Base-by-base conservation (phyloP, 768 basidiomycete species). In the Termitomyces sp. region DNA sequence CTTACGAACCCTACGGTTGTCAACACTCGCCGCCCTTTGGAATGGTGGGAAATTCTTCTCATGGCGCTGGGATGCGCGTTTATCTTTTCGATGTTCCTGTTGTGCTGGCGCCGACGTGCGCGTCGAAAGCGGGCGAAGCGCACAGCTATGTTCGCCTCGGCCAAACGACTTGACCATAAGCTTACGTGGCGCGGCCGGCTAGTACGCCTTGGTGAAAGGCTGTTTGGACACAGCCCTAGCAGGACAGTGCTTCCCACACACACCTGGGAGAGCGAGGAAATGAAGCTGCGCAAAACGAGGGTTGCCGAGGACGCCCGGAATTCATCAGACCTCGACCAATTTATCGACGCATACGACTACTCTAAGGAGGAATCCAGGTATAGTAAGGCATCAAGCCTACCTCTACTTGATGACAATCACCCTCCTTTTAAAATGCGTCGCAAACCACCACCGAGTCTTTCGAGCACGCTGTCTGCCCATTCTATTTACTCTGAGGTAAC, bases 11-110 rank as follows among this genome's bases (percentile, higher is more conserved):
- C 89, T 0, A 81, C 79, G 2, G 61, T 66, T 6, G 67, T 72
- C 39, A 53, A 46, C 33, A 44, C 33, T 20, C 71, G 68, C 22
- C 77, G 75, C 32, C 66, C 78, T 24, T 75, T 92, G 9, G 75
- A 77, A 61, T 93, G 92, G 91, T 93, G 91, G 91, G 80, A 94
- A 75, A 92, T 93, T 65, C 76, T 93, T 59, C 82, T 93, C 58
- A 93, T 93, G 89, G 78, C 87, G 0, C 82, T 92, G 40, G 90
- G 92, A 11, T 89, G 88, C 69, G 87, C 87, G 16, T 90, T 93
- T 73, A 87, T 93, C 73, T 86, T 91, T 70, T 59, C 92, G 45
- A 71, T 83, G 50, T 71, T 91, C 62, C 69, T 93, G 62, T 80
- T 84, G 77, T 81, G 79, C 65, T 92, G 87, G 84, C 84, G 92